These are phyloP conservation scores for Schizophyllum amplum DNA, from an alignment of 1,284 basidiomycete species.

Conservation along the genomic window DNA sequence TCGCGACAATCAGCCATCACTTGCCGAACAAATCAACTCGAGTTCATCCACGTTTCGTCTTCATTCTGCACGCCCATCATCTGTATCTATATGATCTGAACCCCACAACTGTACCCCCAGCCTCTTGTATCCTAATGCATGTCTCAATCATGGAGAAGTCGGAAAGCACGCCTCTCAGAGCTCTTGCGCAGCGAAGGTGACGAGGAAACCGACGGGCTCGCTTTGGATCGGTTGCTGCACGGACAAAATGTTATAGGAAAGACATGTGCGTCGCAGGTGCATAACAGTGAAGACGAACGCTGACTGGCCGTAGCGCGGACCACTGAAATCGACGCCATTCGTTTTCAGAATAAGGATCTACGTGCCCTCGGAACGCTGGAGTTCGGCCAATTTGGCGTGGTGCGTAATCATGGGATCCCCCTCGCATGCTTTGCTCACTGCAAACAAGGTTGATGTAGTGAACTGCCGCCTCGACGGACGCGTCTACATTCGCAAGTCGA, in stretches of 20 bases:
- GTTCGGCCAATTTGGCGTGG: slow-evolving; percentile 77
- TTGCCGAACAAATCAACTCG: no score
- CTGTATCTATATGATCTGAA: neutral
- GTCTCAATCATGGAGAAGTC: slow-evolving; percentile 64
- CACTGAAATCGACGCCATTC: slow-evolving; percentile 50
- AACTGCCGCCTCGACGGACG: slow-evolving; percentile 60
- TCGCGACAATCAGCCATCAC: no score
- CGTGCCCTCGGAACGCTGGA: slow-evolving; percentile 63
- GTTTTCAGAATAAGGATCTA: slow-evolving; percentile 67
- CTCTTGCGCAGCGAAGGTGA: slow-evolving; percentile 46
- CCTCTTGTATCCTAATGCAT: slow-evolving; percentile 37
- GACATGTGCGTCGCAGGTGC: slow-evolving; percentile 37
- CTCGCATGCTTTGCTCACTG: slow-evolving; percentile 1
- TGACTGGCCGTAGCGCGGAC: slow-evolving; percentile 50
- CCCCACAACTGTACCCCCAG: neutral
- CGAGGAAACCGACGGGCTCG: slow-evolving; percentile 57
- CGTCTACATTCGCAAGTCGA: slow-evolving; percentile 77
- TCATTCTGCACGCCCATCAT: no score
- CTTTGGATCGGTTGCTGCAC: slow-evolving; percentile 66
- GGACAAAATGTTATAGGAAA: slow-evolving; percentile 67
- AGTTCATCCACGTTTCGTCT: no score
- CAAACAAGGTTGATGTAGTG: slow-evolving; percentile 70
- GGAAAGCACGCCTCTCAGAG: slow-evolving; percentile 53
- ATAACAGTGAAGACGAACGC: neutral
- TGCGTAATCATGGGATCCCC: slow-evolving; percentile 30